Base-by-base conservation (phyloP, 495 filamentous ascomycete species). In the Letharia lupina region DNA sequence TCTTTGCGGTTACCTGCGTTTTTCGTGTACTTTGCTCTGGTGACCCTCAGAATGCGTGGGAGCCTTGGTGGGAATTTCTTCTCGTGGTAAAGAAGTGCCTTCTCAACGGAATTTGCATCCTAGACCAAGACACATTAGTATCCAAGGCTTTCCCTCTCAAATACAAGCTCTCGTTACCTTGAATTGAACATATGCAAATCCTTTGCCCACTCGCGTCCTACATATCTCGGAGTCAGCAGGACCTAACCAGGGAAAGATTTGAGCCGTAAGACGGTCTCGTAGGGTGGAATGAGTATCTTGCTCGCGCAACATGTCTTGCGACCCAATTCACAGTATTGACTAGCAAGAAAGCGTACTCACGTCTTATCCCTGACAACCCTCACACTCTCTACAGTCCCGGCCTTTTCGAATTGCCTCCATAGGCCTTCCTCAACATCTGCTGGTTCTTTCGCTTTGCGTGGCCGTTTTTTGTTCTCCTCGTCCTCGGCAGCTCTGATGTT, bases 151-250 rank as follows among this genome's bases (percentile, higher is more conserved):
- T 39, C 8, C 23, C 18, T n/a, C n/a, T 8, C 10, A 20, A 10
- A 44, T 15, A 20, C 9, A 23, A 42, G 12, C 5, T 28, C 39
- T n/a, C 18, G 76, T 73, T 67, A 86, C 86, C 73, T 84, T 79
- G 75, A 98, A 99, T 71, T 99, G 95, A 44, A 99, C 92, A 71
- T 99, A 99, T 31, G 95, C 95, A 75, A 99, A 91, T 18, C 95
- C 95, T 75, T 99, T 98, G 58, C 94, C 92, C 58, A 99, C 91
- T 44, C 95, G 84, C 31, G 95, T 98, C 60, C 52, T 56, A 56
- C 28, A 35, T 35, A 16, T 16, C 10, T 52, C 23, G 31, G 28
- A 35, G 52, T 56, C 15, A 56, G 52, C 13, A 56, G 52, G 15
- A 16, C 52, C 18, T 15, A 18, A 33, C 7, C 4, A 13, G 4